Percentiles rank a stretch among this genome's conserved stretches.
Conservation (phyloP, 2,329 filamentous ascomycete genomes). For the Dissoconium aciculare region DNA sequence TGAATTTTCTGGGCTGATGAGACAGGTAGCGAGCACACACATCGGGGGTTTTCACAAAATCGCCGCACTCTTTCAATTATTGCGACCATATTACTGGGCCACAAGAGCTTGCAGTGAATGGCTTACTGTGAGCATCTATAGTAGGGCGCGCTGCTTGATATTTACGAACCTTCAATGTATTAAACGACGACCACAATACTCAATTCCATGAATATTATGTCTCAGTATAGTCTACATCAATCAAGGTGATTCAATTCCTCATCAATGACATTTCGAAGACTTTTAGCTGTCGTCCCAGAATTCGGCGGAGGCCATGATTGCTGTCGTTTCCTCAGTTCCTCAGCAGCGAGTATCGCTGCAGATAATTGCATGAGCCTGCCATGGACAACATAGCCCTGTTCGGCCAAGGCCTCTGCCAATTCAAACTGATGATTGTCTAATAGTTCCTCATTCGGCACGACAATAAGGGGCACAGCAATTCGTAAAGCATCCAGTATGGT, state of each 20-base stretch:
- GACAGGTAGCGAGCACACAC: too few species aligned
- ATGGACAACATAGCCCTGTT: conserved; percentile 61
- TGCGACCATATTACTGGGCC: too few species aligned
- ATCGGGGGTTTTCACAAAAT: too few species aligned
- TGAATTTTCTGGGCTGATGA: too few species aligned
- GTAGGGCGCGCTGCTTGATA: too few species aligned
- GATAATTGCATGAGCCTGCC: conserved; percentile 46
- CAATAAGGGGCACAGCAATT: conserved; percentile 60
- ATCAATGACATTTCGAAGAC: conserved; percentile 38
- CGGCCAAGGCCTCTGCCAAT: conserved; percentile 60
- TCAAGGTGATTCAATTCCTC: conserved; percentile 44
- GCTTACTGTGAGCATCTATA: too few species aligned
- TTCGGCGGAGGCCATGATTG: conserved; percentile 38
- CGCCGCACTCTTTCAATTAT: too few species aligned
- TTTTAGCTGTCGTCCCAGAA: conserved; percentile 25
- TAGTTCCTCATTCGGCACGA: conserved; percentile 71
- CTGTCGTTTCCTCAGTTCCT: conserved; percentile 30
- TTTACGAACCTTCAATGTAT: too few species aligned
- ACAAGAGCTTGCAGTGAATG: too few species aligned
- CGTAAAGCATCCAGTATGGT: conserved; percentile 74
- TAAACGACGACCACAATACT: too few species aligned
- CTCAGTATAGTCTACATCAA: too few species aligned
- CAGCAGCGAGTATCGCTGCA: conserved; percentile 34
- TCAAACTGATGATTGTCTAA: conserved; percentile 86
- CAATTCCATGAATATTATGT: too few species aligned